Base-by-base conservation (phyloP, 1,139 yeast species). In the Saccharomyces hybrid region DNA sequence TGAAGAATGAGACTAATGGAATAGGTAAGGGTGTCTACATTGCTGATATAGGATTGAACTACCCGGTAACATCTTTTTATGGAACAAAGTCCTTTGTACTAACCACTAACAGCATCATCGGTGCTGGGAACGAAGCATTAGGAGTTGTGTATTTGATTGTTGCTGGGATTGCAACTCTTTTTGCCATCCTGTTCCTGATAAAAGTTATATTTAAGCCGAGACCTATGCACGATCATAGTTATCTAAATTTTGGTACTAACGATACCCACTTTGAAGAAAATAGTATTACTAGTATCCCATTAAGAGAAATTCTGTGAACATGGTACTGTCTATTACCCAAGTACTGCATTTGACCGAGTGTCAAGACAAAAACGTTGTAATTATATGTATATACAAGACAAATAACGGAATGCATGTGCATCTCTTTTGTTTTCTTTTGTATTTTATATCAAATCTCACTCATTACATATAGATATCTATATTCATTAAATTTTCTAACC, bases 111-210 rank as follows among this genome's bases (percentile, higher is more conserved):
- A 83, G 93, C n/a, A 95, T 84, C 4, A 81, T 90, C 62, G 99
- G 99, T 19, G 98, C 97, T 24, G 85, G 88, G 66, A 93, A 93
- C 71, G 75, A 82, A 52, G 90, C 91, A 66, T 73, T 95, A 64
- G 98, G 99, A 26, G 81, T 89, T 57, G 81, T 90, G 31, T 93
- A 96, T 86, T 81, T 93, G 64, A 95, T 83, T 12, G 95, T 88
- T 28, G 97, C 98, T n/a, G 96, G 90, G 2, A 73, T 91, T 12
- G 88, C 78, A 4, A 66, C 76, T 1, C 53, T 76, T 3, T 77
- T 77, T 60, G 77, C 76, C 55, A 60, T 76, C 0, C 62, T 75
- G 2, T 79, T 79, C 61, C 62, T 79, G 55, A 60, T 76, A 42
- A 78, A 77, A 55, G 76, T 78, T 50, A 65, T 78, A 21, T 64